Percentiles rank a stretch among this genome's conserved stretches.
Conservation (phyloP, 495 filamentous ascomycete species). For the Aspergillus nidulans region DNA sequence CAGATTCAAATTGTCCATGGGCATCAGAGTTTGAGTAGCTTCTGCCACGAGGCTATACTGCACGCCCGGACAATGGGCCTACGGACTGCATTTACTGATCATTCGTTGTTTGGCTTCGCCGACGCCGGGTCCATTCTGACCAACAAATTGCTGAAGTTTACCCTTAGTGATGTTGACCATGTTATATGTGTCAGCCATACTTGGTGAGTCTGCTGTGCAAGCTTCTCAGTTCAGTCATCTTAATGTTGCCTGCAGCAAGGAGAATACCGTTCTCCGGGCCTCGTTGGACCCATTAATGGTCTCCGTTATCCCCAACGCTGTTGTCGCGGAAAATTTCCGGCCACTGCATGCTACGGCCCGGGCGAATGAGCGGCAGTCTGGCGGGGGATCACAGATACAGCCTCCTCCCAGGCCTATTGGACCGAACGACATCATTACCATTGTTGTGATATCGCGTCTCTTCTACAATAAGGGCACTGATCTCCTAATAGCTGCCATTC, state of each 20-base stretch:
- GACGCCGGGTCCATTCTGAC: conserved; percentile 94
- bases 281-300: conserved; percentile 95
- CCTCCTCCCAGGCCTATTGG: conserved; percentile 56
- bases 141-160: conserved; percentile 96
- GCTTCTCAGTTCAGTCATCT: not conserved
- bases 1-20: conserved; percentile 96
- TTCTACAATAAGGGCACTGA: conserved; percentile 99
- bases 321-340: conserved; percentile 92
- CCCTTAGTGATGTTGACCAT: conserved; percentile 93
- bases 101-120: conserved; percentile 96
- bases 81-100: conserved; percentile 93
- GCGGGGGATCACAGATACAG: conserved; percentile 33
- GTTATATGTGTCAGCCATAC: conserved; percentile 98
- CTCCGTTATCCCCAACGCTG: conserved; percentile 94
- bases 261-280: conserved; percentile 93
- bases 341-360: conserved; percentile 50
- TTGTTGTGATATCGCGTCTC: conserved; percentile 92
- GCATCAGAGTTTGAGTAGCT: conserved; percentile 82
- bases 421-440: conserved; percentile 84
- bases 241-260: conserved; percentile 60
- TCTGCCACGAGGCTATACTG: conserved; percentile 92
- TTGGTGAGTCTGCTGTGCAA: conserved; percentile 51
- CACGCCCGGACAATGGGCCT: conserved; percentile 96
- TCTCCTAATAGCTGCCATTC: conserved; percentile 88
- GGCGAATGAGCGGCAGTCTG: conserved; percentile 27